Conservation (phyloP, 2,329 filamentous ascomycete species). For the Pseudogymnoascus sp. region DNA sequence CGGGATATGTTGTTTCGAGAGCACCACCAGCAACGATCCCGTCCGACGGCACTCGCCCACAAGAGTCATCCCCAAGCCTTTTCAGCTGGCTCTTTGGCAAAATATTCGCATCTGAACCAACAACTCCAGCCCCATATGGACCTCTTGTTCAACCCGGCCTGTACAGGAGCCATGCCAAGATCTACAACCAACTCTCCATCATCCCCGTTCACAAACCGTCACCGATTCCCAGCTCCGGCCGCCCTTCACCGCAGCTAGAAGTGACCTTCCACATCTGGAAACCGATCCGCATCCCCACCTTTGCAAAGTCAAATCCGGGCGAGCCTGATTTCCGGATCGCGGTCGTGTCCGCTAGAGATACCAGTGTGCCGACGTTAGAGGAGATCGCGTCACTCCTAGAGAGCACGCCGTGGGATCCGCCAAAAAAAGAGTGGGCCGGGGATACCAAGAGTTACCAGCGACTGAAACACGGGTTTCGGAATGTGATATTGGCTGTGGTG, state of each 20-base stretch:
- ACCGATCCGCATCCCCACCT: slow-evolving; percentile 47
- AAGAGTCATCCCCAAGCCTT: slow-evolving; percentile 16
- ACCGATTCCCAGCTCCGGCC: slow-evolving; percentile 24
- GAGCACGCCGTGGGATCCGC: slow-evolving; percentile 62
- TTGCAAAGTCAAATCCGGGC: slow-evolving; percentile 72
- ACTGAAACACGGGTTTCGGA: slow-evolving; percentile 75
- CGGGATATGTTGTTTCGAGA: slow-evolving; percentile 73
- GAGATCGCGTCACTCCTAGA: slow-evolving; percentile 66
- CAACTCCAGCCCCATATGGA: slow-evolving; percentile 31
- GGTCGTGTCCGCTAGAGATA: slow-evolving; percentile 67
- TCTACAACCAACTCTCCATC: slow-evolving; percentile 69
- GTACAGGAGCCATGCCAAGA: slow-evolving; percentile 56
- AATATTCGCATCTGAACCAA: slow-evolving; percentile 19
- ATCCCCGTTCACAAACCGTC: slow-evolving; percentile 63
- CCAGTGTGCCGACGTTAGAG: slow-evolving; percentile 61
- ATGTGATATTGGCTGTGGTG: slow-evolving; percentile 78
- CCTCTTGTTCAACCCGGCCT: slow-evolving; percentile 55
- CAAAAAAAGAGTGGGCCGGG: slow-evolving; percentile 29
- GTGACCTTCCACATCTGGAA: slow-evolving; percentile 75
- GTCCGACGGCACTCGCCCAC: neutral
- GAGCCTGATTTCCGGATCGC: slow-evolving; percentile 77
- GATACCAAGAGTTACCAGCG: slow-evolving; percentile 60
- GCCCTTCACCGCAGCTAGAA: slow-evolving; percentile 23
- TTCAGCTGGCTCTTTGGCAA: slow-evolving; percentile 26
- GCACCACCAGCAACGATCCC: slow-evolving; percentile 38